These are phyloP conservation scores for Schrenkiella parvula DNA, from an alignment of 345 rosid species.

Conservation along the genomic window DNA sequence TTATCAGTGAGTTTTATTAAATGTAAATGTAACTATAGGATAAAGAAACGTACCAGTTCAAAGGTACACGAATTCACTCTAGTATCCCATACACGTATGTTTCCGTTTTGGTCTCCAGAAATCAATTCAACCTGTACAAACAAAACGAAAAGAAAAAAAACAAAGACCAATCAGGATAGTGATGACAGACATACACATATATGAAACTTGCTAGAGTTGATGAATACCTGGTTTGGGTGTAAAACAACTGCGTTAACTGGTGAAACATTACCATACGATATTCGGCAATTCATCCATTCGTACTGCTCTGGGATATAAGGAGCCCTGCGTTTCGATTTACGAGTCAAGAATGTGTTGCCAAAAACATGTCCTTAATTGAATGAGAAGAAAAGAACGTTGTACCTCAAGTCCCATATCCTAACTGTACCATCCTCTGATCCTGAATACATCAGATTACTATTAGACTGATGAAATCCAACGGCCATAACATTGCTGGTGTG, in stretches of 20 bases:
- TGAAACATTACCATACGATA: conserved; percentile 35
- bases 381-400: neutral
- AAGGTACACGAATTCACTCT: conserved; percentile 84
- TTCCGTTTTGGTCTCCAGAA: conserved; percentile 92
- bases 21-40: neutral
- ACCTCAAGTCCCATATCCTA: conserved; percentile 97
- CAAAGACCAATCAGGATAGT: neutral
- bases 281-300: conserved; percentile 44
- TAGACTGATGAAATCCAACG: conserved; percentile 93
- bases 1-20: neutral
- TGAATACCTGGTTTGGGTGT: conserved; percentile 96
- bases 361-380: neutral
- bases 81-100: conserved; percentile 91
- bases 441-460: conserved; percentile 95
- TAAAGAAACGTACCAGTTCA: conserved; percentile 60
- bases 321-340: conserved; percentile 51
- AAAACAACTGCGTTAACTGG: conserved; percentile 89
- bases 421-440: conserved; percentile 98
- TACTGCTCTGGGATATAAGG: conserved; percentile 83
- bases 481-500: conserved; percentile 94
- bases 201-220: neutral
- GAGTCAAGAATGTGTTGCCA: neutral
- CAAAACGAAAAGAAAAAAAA: neutral
- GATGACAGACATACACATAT: neutral
- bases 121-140: conserved; percentile 70